phyloP scores from a whole-genome alignment of 1,139 yeast genomes.

The Scheffersomyces illinoinensis region DNA sequence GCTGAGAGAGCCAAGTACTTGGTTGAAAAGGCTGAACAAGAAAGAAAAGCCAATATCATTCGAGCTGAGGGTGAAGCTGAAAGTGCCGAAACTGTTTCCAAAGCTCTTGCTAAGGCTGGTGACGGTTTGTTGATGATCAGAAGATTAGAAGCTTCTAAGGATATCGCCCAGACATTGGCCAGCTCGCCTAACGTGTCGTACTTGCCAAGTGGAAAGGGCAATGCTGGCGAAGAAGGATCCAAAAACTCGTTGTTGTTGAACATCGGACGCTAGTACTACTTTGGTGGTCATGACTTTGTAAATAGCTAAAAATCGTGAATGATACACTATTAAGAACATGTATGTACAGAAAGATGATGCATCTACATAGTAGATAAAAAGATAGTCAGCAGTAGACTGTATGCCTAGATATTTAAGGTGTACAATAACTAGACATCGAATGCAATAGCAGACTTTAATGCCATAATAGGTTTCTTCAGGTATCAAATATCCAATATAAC shows the following conservation, averaged over 20 bases:
- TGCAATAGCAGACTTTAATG: not conserved
- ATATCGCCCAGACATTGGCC: slow-evolving; percentile 87
- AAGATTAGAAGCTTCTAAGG: slow-evolving; percentile 95
- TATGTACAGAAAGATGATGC: not conserved
- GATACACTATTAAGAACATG: not conserved
- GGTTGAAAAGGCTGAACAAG: slow-evolving; percentile 97
- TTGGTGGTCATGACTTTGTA: not conserved
- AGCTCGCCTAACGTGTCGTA: slow-evolving; percentile 86
- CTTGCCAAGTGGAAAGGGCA: slow-evolving; percentile 62
- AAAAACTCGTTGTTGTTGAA: slow-evolving; percentile 43
- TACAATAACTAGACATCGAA: not conserved
- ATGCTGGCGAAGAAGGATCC: slow-evolving; percentile 27
- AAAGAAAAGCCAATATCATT: slow-evolving; percentile 89
- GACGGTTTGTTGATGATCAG: slow-evolving; percentile 93
- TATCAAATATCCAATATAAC: slow-evolving; percentile 38
- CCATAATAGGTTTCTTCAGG: not conserved
- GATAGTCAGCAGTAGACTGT: slow-evolving; percentile 2
- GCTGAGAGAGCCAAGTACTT: slow-evolving; percentile 95
- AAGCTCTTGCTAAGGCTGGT: slow-evolving; percentile 92
- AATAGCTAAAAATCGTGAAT: not conserved
- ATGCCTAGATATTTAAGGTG: not conserved
- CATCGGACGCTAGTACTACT: slow-evolving; percentile 31
- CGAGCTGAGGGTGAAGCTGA: slow-evolving; percentile 99
- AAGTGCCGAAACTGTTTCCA: slow-evolving; percentile 93
- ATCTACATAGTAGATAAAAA: slow-evolving; percentile 4